Percentiles rank a stretch among this genome's conserved stretches.
These are phyloP conservation scores for Tranzscheliella williamsii DNA, from an alignment of 1,284 basidiomycete species.

Conservation along the genomic window DNA sequence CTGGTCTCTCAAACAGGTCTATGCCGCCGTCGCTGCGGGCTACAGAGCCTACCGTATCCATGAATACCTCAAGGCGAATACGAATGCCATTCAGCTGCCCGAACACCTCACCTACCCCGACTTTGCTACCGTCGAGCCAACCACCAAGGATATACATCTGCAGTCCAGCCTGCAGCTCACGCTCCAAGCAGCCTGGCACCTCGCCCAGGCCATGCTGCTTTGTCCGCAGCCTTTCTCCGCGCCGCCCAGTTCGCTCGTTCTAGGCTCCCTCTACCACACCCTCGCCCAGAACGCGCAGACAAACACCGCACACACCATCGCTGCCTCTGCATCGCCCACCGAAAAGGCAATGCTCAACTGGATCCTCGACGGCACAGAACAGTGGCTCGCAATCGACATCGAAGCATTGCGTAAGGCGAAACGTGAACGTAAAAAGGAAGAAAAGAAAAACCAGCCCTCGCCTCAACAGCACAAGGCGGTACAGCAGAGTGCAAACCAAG, in stretches of 20 bases:
- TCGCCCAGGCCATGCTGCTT: constrained; percentile 30
- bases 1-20: constrained; percentile 32
- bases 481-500: constrained; percentile 13
- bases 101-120: constrained; percentile 7
- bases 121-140: constrained; percentile 15
- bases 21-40: constrained; percentile 18
- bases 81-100: constrained; percentile 10
- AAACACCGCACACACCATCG: constrained; percentile 7
- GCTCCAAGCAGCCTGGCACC: constrained; percentile 19
- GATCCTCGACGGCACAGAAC: constrained; percentile 24
- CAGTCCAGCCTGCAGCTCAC: constrained; percentile 32
- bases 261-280: constrained; percentile 26
- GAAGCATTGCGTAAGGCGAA: constrained; percentile 37
- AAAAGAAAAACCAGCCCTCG: constrained; percentile 17
- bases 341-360: constrained; percentile 30
- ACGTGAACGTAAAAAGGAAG: constrained; percentile 30
- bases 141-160: constrained; percentile 30
- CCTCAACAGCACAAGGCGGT: constrained; percentile 12
- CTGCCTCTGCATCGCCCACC: constrained; percentile 1
- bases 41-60: constrained; percentile 12
- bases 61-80: constrained; percentile 15
- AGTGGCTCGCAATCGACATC: constrained; percentile 34
- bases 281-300: constrained; percentile 16
- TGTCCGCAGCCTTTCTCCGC: constrained; percentile 18
- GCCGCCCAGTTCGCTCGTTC: constrained; percentile 25